Evolutionary conservation across 352 stramenopile genomes (phyloP).

Genomic region (Globisporangium radiosum): DNA sequence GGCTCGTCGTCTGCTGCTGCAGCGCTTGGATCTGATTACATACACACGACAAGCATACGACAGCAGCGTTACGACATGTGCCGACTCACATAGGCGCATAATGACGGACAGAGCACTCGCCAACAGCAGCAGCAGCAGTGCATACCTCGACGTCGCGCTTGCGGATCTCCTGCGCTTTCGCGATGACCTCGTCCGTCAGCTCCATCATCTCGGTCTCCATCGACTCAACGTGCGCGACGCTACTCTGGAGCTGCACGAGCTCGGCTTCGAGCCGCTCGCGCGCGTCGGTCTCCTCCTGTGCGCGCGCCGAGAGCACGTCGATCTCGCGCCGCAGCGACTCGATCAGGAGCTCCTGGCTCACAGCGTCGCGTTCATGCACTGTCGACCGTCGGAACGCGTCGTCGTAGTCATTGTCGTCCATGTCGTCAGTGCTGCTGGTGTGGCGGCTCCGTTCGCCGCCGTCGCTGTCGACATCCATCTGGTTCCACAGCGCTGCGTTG

Average conservation of each 20-base stretch:
- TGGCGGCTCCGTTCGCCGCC: constrained; percentile 12
- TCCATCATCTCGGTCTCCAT: constrained; percentile 74
- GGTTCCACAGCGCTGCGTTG: constrained; percentile 2
- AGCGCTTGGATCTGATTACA: constrained; percentile 36
- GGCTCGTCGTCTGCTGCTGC: constrained; percentile 28
- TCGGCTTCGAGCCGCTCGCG: constrained; percentile 53
- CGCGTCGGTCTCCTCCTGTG: constrained; percentile 63
- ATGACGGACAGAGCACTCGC: not conserved
- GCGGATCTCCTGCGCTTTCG: constrained; percentile 64
- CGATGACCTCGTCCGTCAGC: constrained; percentile 76
- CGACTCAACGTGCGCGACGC: constrained; percentile 51
- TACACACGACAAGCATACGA: no score
- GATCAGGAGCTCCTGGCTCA: constrained; percentile 57
- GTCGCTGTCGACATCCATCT: constrained; percentile 8
- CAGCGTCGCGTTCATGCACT: constrained; percentile 50
- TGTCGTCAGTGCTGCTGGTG: not conserved
- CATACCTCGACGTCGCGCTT: constrained; percentile 44
- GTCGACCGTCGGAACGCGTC: constrained; percentile 37
- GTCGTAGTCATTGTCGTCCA: constrained; percentile 12
- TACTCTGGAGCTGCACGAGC: constrained; percentile 46
- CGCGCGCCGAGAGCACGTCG: constrained; percentile 43
- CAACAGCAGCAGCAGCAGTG: not conserved
- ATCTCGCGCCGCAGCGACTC: constrained; percentile 63
- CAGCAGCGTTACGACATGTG: not conserved
- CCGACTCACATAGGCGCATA: no score